Evolutionary conservation across 2,329 filamentous ascomycete species (phyloP).

Genomic region (Calycina marina): DNA sequence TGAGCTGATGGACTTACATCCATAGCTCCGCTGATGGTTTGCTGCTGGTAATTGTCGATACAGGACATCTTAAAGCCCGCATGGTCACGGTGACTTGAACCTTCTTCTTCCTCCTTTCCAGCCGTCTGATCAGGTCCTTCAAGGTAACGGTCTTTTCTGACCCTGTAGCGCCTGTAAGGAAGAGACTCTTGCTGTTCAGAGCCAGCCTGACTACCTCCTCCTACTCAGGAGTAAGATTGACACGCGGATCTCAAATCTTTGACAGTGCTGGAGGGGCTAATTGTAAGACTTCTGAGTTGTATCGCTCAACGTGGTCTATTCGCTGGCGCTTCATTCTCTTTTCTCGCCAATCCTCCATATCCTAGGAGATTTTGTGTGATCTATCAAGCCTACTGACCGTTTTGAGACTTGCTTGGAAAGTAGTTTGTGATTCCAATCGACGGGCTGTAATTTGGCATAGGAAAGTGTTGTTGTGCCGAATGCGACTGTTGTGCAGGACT

Average conservation of each 20-base stretch:
- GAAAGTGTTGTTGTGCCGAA: too few relatives aligned
- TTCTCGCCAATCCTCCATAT: conserved; percentile 2
- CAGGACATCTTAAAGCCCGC: too few relatives aligned
- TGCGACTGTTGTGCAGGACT: too few relatives aligned
- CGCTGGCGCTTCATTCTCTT: conserved; percentile 3
- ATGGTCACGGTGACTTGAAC: too few relatives aligned
- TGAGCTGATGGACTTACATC: too few relatives aligned
- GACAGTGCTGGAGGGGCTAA: background rate
- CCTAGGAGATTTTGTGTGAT: too few relatives aligned
- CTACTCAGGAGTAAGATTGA: conserved; percentile 14
- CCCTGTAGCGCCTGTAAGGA: conserved; percentile 20
- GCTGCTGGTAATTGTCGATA: too few relatives aligned
- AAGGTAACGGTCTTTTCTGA: conserved; percentile 17
- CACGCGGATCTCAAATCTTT: conserved; percentile 1
- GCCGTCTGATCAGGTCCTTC: conserved; percentile 9
- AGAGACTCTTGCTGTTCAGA: conserved; percentile 16
- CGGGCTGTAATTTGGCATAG: too few relatives aligned
- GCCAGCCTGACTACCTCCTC: conserved; percentile 14
- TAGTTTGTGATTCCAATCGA: too few relatives aligned
- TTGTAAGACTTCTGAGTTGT: background rate
- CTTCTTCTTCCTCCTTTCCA: conserved; percentile 1
- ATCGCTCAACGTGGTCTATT: background rate
- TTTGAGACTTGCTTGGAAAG: too few relatives aligned
- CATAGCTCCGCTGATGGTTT: too few relatives aligned
- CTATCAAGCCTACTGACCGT: too few relatives aligned